Conservation (phyloP, 441 rosid genomes). For the Raphanus hybrid region DNA sequence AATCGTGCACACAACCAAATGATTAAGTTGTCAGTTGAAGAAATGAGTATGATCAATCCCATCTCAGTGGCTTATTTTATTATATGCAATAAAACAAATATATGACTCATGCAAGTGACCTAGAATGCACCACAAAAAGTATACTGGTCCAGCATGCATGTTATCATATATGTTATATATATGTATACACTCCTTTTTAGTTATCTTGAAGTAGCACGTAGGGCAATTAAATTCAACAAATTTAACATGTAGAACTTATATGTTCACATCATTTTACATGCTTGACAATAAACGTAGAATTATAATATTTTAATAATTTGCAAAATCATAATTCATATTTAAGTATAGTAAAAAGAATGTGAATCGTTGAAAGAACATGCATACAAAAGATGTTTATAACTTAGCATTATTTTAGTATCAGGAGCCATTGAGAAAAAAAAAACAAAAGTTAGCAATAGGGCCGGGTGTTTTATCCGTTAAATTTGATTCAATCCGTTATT, state of each 20-base stretch:
- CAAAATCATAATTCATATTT: not conserved
- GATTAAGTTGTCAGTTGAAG: constrained; percentile 26
- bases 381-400: not conserved
- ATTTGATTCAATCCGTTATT: too few species aligned
- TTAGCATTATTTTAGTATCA: not conserved
- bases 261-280: not conserved
- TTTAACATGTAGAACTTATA: not conserved
- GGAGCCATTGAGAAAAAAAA: too few species aligned
- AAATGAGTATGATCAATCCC: constrained; percentile 14
- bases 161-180: not conserved
- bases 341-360: not conserved
- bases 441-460: too few species aligned
- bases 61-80: constrained; percentile 4
- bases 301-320: not conserved
- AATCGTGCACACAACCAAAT: constrained; percentile 25
- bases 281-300: not conserved
- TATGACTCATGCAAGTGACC: constrained; percentile 28
- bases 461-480: too few species aligned
- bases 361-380: not conserved
- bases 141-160: constrained; percentile 6
- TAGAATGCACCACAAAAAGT: constrained; percentile 24
- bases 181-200: not conserved
- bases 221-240: not conserved
- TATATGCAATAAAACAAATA: constrained; percentile 8
- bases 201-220: not conserved